These are phyloP conservation scores for Boletus pseudo-olivaceus DNA, from an alignment of 768 basidiomycete species.

Conservation along the genomic window DNA sequence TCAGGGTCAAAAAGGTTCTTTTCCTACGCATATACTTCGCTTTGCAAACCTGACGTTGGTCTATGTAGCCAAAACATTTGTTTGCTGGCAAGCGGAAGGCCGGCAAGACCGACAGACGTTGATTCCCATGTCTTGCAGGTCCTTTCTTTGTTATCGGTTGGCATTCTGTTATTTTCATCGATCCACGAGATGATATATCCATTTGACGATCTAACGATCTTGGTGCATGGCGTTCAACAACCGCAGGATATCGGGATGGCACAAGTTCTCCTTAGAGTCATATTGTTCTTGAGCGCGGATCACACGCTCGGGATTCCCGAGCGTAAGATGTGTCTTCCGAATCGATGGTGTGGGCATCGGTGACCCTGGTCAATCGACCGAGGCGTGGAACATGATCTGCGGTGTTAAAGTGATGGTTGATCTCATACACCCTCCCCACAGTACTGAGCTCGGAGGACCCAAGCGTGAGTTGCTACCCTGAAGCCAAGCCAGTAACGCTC, in stretches of 20 bases:
- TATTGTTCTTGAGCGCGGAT: not conserved
- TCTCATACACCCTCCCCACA: not conserved
- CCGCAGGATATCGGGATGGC: not conserved
- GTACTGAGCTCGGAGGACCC: not conserved
- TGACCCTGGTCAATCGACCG: not conserved
- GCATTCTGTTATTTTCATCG: not conserved
- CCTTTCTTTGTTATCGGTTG: conserved; percentile 2
- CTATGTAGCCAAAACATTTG: conserved; percentile 74
- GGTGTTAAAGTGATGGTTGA: not conserved
- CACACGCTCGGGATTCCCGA: not conserved
- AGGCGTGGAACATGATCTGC: not conserved
- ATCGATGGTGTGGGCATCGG: not conserved
- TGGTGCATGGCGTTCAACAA: not conserved
- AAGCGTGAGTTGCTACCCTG: not conserved
- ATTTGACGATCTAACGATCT: not conserved
- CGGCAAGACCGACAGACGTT: conserved; percentile 80
- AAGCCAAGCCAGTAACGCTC: not conserved
- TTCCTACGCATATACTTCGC: not conserved
- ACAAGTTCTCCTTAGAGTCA: not conserved
- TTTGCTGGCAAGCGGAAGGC: conserved; percentile 82
- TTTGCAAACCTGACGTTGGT: conserved; percentile 3
- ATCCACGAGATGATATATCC: not conserved
- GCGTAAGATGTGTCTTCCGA: not conserved
- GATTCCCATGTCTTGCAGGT: conserved; percentile 17
- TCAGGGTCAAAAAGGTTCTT: conserved; percentile 78